A percentile compares a stretch with the other conserved stretches of the same genome.
phyloP scores from a whole-genome alignment of 306 rosid genomes.

The Dryas drummondii region DNA sequence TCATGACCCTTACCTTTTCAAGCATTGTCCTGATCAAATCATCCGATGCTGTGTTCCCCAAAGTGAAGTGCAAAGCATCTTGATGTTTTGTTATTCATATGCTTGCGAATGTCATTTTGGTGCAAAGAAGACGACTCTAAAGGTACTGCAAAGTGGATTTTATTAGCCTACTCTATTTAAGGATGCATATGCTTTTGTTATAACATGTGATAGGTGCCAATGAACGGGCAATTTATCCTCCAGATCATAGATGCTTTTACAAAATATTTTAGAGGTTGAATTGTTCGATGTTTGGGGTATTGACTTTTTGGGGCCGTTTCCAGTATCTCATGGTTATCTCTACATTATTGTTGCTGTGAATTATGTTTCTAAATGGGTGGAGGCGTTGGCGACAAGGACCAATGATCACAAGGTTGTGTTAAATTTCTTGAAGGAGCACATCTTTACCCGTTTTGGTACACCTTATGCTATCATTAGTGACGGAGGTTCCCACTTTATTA shows the following conservation, averaged over 20 bases:
- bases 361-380: too few relatives aligned
- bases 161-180: constrained; percentile 11
- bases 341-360: too few relatives aligned
- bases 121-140: not conserved
- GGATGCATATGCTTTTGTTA: not conserved
- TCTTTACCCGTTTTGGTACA: not conserved
- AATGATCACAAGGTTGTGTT: too few relatives aligned
- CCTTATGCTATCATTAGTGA: not conserved
- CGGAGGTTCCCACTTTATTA: not conserved
- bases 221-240: not conserved
- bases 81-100: not conserved
- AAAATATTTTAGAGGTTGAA: too few relatives aligned
- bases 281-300: too few relatives aligned
- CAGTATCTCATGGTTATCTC: too few relatives aligned
- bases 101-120: constrained; percentile 2
- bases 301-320: too few relatives aligned
- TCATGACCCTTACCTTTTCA: not conserved
- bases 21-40: not conserved
- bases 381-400: too few relatives aligned
- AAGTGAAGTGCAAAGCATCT: not conserved
- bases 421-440: not conserved
- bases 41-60: too few relatives aligned
- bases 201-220: not conserved
- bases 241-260: not conserved
- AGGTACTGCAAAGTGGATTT: not conserved